Evolutionary conservation across 805 yeast genomes (phyloP), one percentile per base, ranked within the genome.

Genomic region (Barnettozyma sucrosica): DNA sequence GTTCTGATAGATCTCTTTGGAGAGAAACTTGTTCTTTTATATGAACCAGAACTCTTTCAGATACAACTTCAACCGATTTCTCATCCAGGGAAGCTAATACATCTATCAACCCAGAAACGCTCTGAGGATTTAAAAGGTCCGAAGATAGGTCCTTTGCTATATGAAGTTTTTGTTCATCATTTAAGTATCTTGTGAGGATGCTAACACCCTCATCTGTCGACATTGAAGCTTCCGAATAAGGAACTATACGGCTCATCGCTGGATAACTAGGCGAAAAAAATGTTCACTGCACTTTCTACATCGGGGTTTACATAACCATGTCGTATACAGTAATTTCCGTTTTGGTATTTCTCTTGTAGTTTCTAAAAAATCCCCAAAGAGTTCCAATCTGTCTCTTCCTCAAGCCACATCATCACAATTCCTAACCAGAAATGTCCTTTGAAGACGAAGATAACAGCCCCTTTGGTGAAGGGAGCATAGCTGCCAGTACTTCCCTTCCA

Each of bases 381-480:
- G 18, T 6, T 34, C 37, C 14, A 10, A 13, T 34, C 13, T 7
- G 21, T 19, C 21, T 18, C 21, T 34, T 34, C 5, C 20, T 21
- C n/a, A 14, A 16, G 5, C 6, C n/a, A 2, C 5, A 4, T 13
- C 11, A 4, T 28, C 32, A 28, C 32, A 28, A 28, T 28, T 28
- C 32, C 16, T 28, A n/a, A 13, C 13, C 7, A 28, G 32, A 4
- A 7, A 28, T 55, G 59, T 47, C 55, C 2, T 18, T 56, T 16
- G 55, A 50, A 23, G 62, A 59, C 7, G 63, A 58, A 26, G 61
- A 59, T 25, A 58, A 59, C 55, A 58, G 57, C 39, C 61, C 63
- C 1, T 50, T 53, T 24, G 51, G 57, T 1, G 51, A 55, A n/a
- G 36, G 55, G 2, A 45, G 43, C 20, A 19, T 26, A 24, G 39